Evolutionary conservation across 1,284 basidiomycete species (phyloP).

Genomic region (Papiliotrema laurentii): DNA sequence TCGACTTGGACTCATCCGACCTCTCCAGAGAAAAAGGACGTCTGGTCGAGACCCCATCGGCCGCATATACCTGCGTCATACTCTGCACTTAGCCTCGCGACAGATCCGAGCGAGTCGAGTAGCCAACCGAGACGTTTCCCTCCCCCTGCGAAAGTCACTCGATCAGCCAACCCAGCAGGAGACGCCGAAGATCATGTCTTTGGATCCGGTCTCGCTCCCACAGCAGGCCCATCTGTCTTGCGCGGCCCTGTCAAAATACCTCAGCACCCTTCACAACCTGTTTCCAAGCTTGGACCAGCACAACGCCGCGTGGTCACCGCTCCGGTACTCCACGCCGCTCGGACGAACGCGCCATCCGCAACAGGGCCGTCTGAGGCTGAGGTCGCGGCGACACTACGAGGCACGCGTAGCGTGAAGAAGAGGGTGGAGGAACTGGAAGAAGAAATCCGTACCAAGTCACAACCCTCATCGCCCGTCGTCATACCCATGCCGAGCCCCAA

Average conservation of each 20-base stretch:
- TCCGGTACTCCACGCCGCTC: slow-evolving; percentile 6
- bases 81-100: not conserved
- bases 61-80: not conserved
- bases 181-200: not conserved
- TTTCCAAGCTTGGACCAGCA: slow-evolving; percentile 21
- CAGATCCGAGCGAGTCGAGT: not conserved
- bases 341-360: not conserved
- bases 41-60: slow-evolving; percentile 3
- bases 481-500: not conserved
- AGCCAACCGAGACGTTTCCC: slow-evolving; percentile 9
- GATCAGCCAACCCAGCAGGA: not conserved
- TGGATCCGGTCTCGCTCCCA: not conserved
- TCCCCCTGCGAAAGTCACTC: slow-evolving; percentile 7
- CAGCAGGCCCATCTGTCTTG: slow-evolving; percentile 1
- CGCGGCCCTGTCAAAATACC: slow-evolving; percentile 8
- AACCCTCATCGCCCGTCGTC: slow-evolving; percentile 7
- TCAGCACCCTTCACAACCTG: not conserved
- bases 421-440: slow-evolving; percentile 12
- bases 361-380: not conserved
- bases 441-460: slow-evolving; percentile 5
- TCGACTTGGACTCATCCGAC: not conserved
- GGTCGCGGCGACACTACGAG: not conserved
- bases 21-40: slow-evolving; percentile 2
- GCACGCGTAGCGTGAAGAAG: slow-evolving; percentile 9
- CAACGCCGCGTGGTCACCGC: slow-evolving; percentile 29